A percentile compares a stretch with the other conserved stretches of the same genome.
Evolutionary conservation across 352 stramenopile genomes (phyloP).

Genomic region (Phytophthora kernoviae): DNA sequence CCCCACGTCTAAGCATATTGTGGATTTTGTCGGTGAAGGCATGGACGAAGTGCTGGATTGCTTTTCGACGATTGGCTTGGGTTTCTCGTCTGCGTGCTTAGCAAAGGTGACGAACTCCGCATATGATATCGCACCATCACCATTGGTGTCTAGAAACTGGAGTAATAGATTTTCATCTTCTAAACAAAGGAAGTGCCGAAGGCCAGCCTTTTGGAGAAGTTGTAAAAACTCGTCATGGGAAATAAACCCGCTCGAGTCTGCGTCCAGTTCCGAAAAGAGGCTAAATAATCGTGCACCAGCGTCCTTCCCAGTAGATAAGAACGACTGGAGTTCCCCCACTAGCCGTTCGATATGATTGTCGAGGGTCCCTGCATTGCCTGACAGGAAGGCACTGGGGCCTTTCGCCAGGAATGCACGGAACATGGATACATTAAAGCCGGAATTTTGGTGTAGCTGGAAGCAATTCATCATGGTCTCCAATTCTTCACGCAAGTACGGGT

Average conservation of each 20-base stretch:
- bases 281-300: slow-evolving; percentile 44
- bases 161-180: slow-evolving; percentile 72
- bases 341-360: slow-evolving; percentile 64
- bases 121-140: slow-evolving; percentile 64
- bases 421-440: slow-evolving; percentile 53
- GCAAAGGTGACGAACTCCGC: slow-evolving; percentile 74
- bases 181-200: slow-evolving; percentile 60
- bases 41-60: slow-evolving; percentile 13
- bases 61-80: slow-evolving; percentile 35
- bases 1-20: slow-evolving; percentile 9
- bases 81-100: slow-evolving; percentile 43
- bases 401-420: slow-evolving; percentile 62
- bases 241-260: slow-evolving; percentile 56
- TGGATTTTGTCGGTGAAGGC: slow-evolving; percentile 26
- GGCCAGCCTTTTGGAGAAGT: slow-evolving; percentile 64
- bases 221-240: slow-evolving; percentile 68
- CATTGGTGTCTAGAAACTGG: slow-evolving; percentile 72
- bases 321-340: slow-evolving; percentile 59
- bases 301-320: slow-evolving; percentile 63
- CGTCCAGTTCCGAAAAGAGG: slow-evolving; percentile 64
- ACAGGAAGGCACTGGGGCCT: slow-evolving; percentile 55
- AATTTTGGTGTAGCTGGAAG: slow-evolving; percentile 47
- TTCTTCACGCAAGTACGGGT: slow-evolving; percentile 76
- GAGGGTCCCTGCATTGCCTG: slow-evolving; percentile 39
- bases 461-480: slow-evolving; percentile 61